phyloP scores from a whole-genome alignment of 2,329 filamentous ascomycete species.

The Botrytis deweyae region DNA sequence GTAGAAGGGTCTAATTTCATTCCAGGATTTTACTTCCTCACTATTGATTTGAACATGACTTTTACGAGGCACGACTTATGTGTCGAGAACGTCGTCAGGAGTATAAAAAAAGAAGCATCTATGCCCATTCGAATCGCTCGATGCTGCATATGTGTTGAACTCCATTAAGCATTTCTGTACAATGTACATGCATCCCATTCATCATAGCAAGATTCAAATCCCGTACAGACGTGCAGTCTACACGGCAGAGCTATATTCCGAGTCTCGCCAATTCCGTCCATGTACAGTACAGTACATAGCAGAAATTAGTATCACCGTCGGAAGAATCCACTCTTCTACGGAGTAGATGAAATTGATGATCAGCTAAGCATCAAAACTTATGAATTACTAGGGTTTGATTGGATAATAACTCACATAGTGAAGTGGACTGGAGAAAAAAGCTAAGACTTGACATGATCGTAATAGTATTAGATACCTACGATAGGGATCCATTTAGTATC shows the following conservation, averaged over 20 bases:
- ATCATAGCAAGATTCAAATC: background rate
- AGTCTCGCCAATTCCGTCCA: constrained; percentile 2
- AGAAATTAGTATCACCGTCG: background rate
- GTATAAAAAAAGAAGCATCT: background rate
- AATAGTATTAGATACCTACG: background rate
- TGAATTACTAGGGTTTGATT: constrained; percentile 15
- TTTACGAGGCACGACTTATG: background rate
- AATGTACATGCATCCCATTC: background rate
- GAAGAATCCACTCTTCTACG: constrained; percentile 3
- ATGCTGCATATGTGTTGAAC: background rate
- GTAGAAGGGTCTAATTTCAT: background rate
- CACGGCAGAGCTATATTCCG: background rate
- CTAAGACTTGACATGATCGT: constrained; percentile 8
- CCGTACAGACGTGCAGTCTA: constrained; percentile 1
- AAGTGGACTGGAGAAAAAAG: background rate
- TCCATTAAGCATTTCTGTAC: background rate
- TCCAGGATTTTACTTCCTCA: background rate
- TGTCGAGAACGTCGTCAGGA: background rate
- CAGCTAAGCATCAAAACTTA: constrained; percentile 2
- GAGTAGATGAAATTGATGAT: constrained; percentile 1
- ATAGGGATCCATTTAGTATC: background rate
- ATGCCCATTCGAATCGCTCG: background rate
- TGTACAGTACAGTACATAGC: background rate
- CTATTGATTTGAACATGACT: background rate
- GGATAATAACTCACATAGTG: background rate